Base-by-base conservation (phyloP, 495 filamentous ascomycete species). In the Cryomyces minteri region DNA sequence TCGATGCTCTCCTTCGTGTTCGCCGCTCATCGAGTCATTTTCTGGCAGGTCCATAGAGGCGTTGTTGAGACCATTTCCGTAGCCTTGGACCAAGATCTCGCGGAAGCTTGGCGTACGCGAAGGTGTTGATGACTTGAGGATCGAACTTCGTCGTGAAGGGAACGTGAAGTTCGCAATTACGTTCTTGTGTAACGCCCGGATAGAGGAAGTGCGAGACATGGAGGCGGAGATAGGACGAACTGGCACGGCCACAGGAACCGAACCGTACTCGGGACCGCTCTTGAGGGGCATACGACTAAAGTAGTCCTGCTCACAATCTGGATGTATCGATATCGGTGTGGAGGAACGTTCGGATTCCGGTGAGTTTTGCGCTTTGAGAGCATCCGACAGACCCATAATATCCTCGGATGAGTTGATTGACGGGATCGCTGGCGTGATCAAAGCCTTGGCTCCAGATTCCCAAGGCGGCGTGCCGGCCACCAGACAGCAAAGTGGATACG, bases 401-500 rank as follows among this genome's bases (percentile, higher is more conserved):
- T 25, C 18, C 18, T 25, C 18, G 1, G 18, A 25, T 25, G 18
- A 25, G 18, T 25, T 25, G 18, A 25, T 25, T 25, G 18, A 25
- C 1, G 18, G 18, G 18, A 25, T 25, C 18, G 12, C 18, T 2
- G 12, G 62, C 62, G 9, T 29, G 48, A 41, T 9, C 33, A 34
- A 36, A 31, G 8, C 43, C 46, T 43, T 43, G 5, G 41, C 31
- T 11, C 40, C 31, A 31, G 42, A 34, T 25, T 52, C 38, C 58
- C 56, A 61, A 8, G 56, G 54, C 4, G 54, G 47, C n/a, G 47
- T 39, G 10, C 52, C 55, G 4, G 53, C 42, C 1, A 52, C 44
- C 1, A 62, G 51, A 34, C 55, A 57, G 46, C 61, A 65, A 9
- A 65, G 49, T 9, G 60, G 59, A 42, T 65, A 65, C 5, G 39